Percentiles rank a stretch among this genome's conserved stretches.
These are phyloP conservation scores for Alternaria brassicicola DNA, from an alignment of 2,329 filamentous ascomycete species.

Conservation along the genomic window DNA sequence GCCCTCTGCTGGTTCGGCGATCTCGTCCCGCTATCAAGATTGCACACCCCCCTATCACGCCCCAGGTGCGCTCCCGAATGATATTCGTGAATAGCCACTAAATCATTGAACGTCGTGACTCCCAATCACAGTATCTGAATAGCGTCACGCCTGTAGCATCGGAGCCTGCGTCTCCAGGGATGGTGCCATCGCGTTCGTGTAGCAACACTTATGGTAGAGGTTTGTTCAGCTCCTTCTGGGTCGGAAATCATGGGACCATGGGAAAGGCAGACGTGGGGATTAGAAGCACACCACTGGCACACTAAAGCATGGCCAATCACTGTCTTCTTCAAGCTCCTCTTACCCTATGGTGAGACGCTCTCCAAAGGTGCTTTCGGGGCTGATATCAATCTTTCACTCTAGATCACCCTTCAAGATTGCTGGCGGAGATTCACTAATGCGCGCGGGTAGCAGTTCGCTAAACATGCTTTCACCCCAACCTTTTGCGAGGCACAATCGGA, in stretches of 20 bases:
- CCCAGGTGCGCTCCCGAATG: too few relatives aligned
- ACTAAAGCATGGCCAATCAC: neutral
- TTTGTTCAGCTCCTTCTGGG: neutral
- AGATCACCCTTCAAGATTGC: neutral
- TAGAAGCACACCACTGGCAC: neutral
- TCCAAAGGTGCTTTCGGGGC: neutral
- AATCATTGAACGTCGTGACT: too few relatives aligned
- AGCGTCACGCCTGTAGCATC: neutral
- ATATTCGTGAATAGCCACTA: too few relatives aligned
- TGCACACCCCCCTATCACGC: too few relatives aligned
- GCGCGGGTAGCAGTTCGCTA: neutral
- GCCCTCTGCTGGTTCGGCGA: too few relatives aligned
- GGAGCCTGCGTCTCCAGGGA: neutral
- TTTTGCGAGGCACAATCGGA: neutral
- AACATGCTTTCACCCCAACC: neutral
- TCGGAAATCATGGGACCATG: neutral
- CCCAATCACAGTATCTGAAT: neutral
- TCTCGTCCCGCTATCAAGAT: too few relatives aligned
- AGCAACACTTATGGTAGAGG: neutral
- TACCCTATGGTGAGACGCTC: neutral
- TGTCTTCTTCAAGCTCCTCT: neutral
- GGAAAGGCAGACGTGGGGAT: neutral
- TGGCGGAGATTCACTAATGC: neutral
- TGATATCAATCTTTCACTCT: neutral
- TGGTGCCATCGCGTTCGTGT: neutral